Evolutionary conservation across 352 stramenopile species (phyloP), one percentile per base, ranked within the genome.

Genomic region (Globisporangium canariense): DNA sequence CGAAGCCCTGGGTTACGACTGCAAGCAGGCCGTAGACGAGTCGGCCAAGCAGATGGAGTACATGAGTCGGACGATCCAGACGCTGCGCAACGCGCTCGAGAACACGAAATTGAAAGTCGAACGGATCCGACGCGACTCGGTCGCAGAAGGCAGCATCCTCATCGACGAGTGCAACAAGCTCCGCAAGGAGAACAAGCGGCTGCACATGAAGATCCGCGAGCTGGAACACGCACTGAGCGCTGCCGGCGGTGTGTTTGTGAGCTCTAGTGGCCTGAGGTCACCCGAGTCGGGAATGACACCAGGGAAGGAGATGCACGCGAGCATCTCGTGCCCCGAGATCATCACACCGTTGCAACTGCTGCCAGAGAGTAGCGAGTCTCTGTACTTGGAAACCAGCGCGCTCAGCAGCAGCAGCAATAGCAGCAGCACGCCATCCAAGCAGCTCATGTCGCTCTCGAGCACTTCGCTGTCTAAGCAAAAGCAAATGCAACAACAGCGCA

Each of bases 111-210:
- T 68, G 13, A 85, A 93, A 43, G 72, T 74, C 0, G 83, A 91
- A 41, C 82, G 83, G 5, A 71, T 86, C 25, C 83, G 85, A 4
- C 81, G 86, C 14, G 83, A 94, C 52, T 78, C 86, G 10, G 77
- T 94, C n/a, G 78, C 82, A 1, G 82, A 94, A 66, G 83, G 82
- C 25, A 91, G 83, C 61, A 74, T 90, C 14, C 70, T 92, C 32
- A 89, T 94, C 51, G 80, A 92, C 28, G 83, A 94, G 52, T 91
- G 85, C 74, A 94, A 91, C 68, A 76, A 81, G 45, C 59, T 92
- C 1, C 77, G 83, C 0, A 92, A 91, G 60, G 77, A 91, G 34
- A 90, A 90, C 65, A 94, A 92, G 40, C 59, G 73, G 1, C 60
- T 87, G n/a, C 59, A 76, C 49, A 73, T 88, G 28, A 80, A 83